These are phyloP conservation scores for Pistacia integerrima DNA, from an alignment of 345 rosid genomes.

Conservation along the genomic window DNA sequence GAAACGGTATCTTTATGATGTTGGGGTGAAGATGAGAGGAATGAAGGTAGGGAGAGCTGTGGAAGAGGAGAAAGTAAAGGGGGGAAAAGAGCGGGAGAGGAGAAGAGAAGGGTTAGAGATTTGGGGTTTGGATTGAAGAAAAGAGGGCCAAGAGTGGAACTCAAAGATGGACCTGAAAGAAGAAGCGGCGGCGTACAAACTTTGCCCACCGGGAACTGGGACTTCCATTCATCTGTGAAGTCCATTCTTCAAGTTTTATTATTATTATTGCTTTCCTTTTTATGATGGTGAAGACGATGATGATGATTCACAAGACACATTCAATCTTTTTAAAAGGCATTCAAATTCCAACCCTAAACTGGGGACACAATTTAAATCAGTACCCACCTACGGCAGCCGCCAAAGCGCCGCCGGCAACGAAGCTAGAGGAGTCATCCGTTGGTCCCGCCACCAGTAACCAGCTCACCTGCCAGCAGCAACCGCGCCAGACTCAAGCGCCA, in stretches of 20 bases:
- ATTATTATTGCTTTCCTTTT: too few species aligned
- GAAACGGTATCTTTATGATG: conserved; percentile 3
- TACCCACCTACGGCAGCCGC: too few species aligned
- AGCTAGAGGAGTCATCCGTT: too few species aligned
- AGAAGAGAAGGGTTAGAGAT: conserved; percentile 28
- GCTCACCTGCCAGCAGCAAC: too few species aligned
- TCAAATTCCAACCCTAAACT: too few species aligned
- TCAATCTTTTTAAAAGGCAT: too few species aligned
- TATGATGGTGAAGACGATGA: too few species aligned
- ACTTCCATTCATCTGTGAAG: conserved; percentile 38
- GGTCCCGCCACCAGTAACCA: too few species aligned
- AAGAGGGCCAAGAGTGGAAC: conserved; percentile 39
- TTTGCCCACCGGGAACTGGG: conserved; percentile 35
- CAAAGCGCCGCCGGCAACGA: too few species aligned
- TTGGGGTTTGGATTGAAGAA: conserved; percentile 33
- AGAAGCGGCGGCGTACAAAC: conserved; percentile 37
- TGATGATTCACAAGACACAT: too few species aligned
- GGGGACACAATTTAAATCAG: too few species aligned
- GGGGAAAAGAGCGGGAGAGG: conserved; percentile 35
- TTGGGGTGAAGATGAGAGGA: conserved; percentile 31
- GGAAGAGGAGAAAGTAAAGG: conserved; percentile 31
- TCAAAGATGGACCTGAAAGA: conserved; percentile 25
- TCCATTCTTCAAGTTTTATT: background rate
- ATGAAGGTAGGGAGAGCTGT: conserved; percentile 31
- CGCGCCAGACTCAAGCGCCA: too few species aligned